phyloP scores from a whole-genome alignment of 108 stramenopile genomes.

The Fragilaria crotonensis region DNA sequence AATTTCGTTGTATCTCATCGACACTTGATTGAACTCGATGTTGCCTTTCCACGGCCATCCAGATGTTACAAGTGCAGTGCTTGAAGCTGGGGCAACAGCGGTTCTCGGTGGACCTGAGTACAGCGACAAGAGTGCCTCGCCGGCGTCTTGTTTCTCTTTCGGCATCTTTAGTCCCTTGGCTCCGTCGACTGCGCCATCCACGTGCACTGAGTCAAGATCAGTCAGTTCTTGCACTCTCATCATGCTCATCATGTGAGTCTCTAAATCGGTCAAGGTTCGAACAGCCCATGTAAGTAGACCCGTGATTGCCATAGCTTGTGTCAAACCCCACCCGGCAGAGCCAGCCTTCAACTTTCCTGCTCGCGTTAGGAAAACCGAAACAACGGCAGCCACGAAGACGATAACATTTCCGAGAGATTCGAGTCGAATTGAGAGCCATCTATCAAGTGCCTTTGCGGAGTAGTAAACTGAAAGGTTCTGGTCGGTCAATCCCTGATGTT shows the following conservation, averaged over 20 bases:
- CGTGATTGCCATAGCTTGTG: conserved; percentile 72
- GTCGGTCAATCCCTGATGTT: conserved; percentile 47
- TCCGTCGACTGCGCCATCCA: neutral
- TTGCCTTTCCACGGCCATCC: conserved; percentile 83
- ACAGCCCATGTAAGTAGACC: conserved; percentile 79
- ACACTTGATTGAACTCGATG: conserved; percentile 58
- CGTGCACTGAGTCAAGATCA: conserved; percentile 32
- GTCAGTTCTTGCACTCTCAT: conserved; percentile 53
- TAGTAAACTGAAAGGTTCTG: conserved; percentile 59
- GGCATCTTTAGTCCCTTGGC: conserved; percentile 13
- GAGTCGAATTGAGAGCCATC: conserved; percentile 72
- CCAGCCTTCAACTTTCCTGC: conserved; percentile 43
- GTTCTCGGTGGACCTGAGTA: neutral
- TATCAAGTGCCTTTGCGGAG: conserved; percentile 63
- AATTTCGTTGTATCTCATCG: conserved; percentile 59
- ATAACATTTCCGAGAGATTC: conserved; percentile 71
- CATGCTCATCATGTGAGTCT: conserved; percentile 63
- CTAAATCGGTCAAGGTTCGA: conserved; percentile 48
- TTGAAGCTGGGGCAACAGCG: conserved; percentile 10
- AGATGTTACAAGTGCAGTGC: conserved; percentile 16
- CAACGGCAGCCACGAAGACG: conserved; percentile 51
- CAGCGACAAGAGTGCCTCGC: conserved; percentile 31
- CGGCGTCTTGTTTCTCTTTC: conserved; percentile 22
- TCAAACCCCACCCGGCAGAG: conserved; percentile 76
- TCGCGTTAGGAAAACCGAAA: conserved; percentile 48